Evolutionary conservation across 768 basidiomycete species (phyloP), one percentile per base, ranked within the genome.

Genomic region (Tremella mesenterica): DNA sequence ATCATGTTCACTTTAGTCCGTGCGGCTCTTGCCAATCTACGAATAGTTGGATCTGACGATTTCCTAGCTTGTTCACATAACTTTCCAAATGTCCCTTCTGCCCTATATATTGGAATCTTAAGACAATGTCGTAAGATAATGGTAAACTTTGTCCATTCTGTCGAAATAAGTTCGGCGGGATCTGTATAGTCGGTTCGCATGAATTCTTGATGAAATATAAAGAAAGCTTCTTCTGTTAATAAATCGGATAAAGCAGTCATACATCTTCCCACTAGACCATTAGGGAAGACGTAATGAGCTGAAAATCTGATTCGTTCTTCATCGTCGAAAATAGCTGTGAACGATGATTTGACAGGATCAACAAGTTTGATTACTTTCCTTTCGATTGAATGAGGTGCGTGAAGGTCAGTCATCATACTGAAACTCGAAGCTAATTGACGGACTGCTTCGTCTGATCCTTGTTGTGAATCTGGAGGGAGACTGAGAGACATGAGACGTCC

Each of bases 211-310:
- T 73, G 66, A 61, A 87, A 81, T 2, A 87, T 62, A 58, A 83
- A 85, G 36, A 81, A 79, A 2, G 77, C 70, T 13, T 82, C 79
- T 0, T 76, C 57, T 1, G 85, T 80, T 13, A 91, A 63, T 9
- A 80, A 77, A 21, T 82, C 74, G 0, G 87, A 79, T 5, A 92
- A 76, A 6, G 81, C 76, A 44, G 81, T 77, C 39, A 93, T 72
- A 50, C 80, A 81, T 51, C 81, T 79, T 25, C 67, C 71, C 8
- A 83, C 83, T 14, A 89, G 75, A 5, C 65, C 57, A 60, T 84
- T 80, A 36, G 75, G 74, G 0, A 85, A 80, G 6, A 77, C 70
- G 52, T 85, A 74, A 59, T 84, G 79, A 18, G 87, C 74, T 14
- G 77, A 76, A 4, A 77, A 74, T 0, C 79, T 77, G 8, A 76